phyloP scores from a whole-genome alignment of 345 rosid species.

The Eucalyptus camaldulensis region DNA sequence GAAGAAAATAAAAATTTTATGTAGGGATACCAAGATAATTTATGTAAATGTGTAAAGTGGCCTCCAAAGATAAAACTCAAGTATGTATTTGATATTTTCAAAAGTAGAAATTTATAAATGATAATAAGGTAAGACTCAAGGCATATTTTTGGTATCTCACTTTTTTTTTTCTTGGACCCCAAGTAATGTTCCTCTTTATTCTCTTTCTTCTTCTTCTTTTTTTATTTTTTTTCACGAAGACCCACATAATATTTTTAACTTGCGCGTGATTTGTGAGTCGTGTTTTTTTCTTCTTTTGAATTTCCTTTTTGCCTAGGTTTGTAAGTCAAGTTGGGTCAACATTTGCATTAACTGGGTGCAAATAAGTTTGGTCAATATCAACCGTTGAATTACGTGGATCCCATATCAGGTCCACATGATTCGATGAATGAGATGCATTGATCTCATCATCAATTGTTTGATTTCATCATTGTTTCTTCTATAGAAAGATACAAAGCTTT shows the following conservation, averaged over 20 bases:
- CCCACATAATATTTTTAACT: too few relatives aligned
- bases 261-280: not conserved
- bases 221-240: too few relatives aligned
- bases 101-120: not conserved
- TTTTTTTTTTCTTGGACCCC: too few relatives aligned
- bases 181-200: too few relatives aligned
- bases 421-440: not conserved
- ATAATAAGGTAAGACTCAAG: not conserved
- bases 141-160: too few relatives aligned
- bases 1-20: not conserved
- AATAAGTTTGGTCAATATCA: not conserved
- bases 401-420: fast-evolving
- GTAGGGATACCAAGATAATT: not conserved
- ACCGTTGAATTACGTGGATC: not conserved
- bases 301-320: not conserved
- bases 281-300: not conserved
- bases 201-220: too few relatives aligned
- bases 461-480: not conserved
- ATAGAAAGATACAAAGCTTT: fast-evolving
- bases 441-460: not conserved
- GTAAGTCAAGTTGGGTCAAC: not conserved
- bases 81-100: not conserved
- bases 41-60: not conserved
- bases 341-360: fast-evolving
- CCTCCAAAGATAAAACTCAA: not conserved